phyloP scores from a whole-genome alignment of 2,329 filamentous ascomycete genomes.

The Metarhizium sp. region DNA sequence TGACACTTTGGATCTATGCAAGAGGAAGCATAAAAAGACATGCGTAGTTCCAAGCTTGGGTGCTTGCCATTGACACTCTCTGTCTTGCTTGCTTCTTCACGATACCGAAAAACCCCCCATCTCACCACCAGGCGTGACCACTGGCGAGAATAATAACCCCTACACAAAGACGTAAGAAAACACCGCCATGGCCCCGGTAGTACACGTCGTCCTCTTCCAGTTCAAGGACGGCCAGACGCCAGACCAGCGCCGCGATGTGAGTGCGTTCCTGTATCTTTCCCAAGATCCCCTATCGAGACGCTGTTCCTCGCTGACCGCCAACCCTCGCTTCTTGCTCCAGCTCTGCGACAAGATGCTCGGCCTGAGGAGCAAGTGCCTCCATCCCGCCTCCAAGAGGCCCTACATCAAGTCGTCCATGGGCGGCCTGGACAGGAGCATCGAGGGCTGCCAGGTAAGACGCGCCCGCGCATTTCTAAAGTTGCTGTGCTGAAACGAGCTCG shows the following conservation, averaged over 20 bases:
- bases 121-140: not conserved
- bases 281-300: too few species aligned
- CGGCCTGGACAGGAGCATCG: too few species aligned
- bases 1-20: too few species aligned
- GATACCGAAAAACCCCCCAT: not conserved
- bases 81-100: too few species aligned
- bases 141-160: too few species aligned
- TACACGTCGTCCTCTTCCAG: constrained; percentile 13
- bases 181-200: constrained; percentile 5
- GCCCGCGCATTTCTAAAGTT: constrained; percentile 19
- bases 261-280: too few species aligned
- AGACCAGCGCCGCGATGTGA: constrained; percentile 2
- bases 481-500: too few species aligned
- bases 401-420: too few species aligned
- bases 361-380: constrained; percentile 50
- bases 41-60: too few species aligned
- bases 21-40: too few species aligned
- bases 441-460: constrained; percentile 31
- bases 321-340: not conserved
- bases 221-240: constrained; percentile 10
- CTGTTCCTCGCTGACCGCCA: too few species aligned
- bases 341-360: constrained; percentile 25
- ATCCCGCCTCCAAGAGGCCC: constrained; percentile 42
- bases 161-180: not conserved
- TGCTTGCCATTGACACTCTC: too few species aligned